Conservation (phyloP, 1,284 basidiomycete genomes). For the Cutaneotrichosporon sp. region DNA sequence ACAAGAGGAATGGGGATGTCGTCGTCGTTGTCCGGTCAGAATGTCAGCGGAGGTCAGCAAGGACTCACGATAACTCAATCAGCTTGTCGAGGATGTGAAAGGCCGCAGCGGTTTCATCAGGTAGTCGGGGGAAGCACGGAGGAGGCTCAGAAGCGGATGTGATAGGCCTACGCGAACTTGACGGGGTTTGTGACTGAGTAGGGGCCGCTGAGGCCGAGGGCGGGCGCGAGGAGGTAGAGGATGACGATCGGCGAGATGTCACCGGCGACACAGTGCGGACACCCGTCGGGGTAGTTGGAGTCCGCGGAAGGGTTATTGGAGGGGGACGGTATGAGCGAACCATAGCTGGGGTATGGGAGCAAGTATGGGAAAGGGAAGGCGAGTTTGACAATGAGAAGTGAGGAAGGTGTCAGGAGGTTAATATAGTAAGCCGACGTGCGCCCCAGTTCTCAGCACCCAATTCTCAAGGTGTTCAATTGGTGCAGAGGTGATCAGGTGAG, state of each 20-base stretch:
- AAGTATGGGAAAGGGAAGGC: not conserved
- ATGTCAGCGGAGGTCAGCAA: too few species aligned
- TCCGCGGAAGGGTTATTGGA: not conserved
- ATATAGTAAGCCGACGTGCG: not conserved
- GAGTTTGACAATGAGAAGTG: not conserved
- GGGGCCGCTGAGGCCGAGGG: too few species aligned
- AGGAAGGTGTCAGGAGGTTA: not conserved
- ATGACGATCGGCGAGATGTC: too few species aligned
- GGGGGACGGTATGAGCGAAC: not conserved
- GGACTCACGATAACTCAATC: conserved; percentile 4
- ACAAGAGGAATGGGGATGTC: conserved; percentile 17
- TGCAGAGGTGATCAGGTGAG: not conserved
- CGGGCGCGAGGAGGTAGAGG: too few species aligned
- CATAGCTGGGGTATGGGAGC: not conserved
- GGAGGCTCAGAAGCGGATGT: not conserved
- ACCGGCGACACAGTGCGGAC: not conserved
- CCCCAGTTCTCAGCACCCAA: not conserved
- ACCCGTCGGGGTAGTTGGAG: not conserved
- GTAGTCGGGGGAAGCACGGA: not conserved
- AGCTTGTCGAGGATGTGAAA: conserved; percentile 1
- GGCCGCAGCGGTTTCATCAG: not conserved
- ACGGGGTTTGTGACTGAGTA: too few species aligned
- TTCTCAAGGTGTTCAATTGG: too few species aligned
- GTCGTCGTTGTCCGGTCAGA: conserved; percentile 6
- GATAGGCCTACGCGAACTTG: too few species aligned